Evolutionary conservation across 768 basidiomycete species (phyloP), one percentile per base, ranked within the genome.

Genomic region (Mycena pura): DNA sequence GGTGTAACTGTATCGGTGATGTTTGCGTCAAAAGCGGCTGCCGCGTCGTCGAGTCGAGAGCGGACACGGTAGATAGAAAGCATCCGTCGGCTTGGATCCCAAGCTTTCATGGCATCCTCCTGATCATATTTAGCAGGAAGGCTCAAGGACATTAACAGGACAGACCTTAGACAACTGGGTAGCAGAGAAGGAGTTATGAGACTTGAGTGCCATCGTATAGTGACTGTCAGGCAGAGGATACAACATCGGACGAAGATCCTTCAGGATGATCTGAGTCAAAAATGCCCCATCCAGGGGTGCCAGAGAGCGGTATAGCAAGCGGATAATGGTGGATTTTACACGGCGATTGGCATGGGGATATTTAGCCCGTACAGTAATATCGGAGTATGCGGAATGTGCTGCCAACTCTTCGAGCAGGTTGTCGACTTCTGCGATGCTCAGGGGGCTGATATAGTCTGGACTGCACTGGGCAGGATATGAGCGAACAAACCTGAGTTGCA

Each of bases 221-320:
- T 83, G 81, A 21, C 73, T 77, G 29, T 75, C 78, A 14, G 82
- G 81, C 0, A 89, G 76, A 3, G 92, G 89, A 64, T 92, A 92
- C 1, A 95, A 71, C 1, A 96, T 71, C 8, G 94, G 93, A 27
- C 88, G 84, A 0, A 98, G 76, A 71, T 98, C 95, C 63, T 91
- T 91, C 32, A 96, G 82, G 59, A 98, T 91, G 63, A 96, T 89
- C 69, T 98, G 95, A 0, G 91, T 90, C 46, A 96, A 77, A 62
- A 89, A 83, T 1, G 85, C 79, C 2, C 89, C 83, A 38, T 92
- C 89, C 11, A 74, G 73, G 0, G 93, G 86, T 1, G 86, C 78
- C 10, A 94, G 75, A 3, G 78, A 72, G 38, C 80, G 77, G 63
- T 86, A 95, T 3, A 96, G 79, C 15, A 76, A 72, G n/a, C 76